Evolutionary conservation across 1,284 basidiomycete genomes (phyloP), one percentile per base, ranked within the genome.

Genomic region (Malassezia slooffiae): DNA sequence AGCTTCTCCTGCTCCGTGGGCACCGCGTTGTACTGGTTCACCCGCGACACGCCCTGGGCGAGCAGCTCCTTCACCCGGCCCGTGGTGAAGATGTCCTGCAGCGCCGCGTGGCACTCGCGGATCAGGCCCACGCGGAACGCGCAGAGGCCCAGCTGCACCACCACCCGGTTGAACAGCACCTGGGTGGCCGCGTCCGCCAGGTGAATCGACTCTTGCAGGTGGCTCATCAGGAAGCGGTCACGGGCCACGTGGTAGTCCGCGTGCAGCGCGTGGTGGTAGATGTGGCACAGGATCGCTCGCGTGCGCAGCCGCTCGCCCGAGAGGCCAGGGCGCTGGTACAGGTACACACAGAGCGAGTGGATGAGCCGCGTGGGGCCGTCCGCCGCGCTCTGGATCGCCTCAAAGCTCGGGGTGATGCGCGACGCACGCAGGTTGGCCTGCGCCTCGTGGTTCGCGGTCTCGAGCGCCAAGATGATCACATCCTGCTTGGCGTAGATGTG

Each of bases 171-270:
- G 76, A 93, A 97, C 35, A 97, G 75, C 63, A 97, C 96, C 74
- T 99, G 93, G 0, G 93, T 97, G 17, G 83, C 82, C 42, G 96
- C 89, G 65, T 97, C 93, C 52, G 91, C 88, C 32, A 86, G 85
- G 67, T 87, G 82, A 60, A 97, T 84, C 1, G 86, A 85, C 71
- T 96, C 91, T 72, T 97, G 91, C 35, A 97, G 77, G 72, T 97
- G 93, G 11, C 88, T 95, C 93, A 97, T 97, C 55, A 97, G 75
- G 38, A 99, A 75, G 83, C 97, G 90, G 74, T 99, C 93, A 29
- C 93, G 85, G 7, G 93, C 87, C 32, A 85, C 86, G 75, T 95
- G 80, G 75, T 90, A 97, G 69, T 95, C 84, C 65, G 91, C 93
- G 72, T 93, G 87, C 24, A 95, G 78, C 20, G 90, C 91, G 70